Base-by-base conservation (phyloP, 148 eudicot species). In the Silene uniflora region DNA sequence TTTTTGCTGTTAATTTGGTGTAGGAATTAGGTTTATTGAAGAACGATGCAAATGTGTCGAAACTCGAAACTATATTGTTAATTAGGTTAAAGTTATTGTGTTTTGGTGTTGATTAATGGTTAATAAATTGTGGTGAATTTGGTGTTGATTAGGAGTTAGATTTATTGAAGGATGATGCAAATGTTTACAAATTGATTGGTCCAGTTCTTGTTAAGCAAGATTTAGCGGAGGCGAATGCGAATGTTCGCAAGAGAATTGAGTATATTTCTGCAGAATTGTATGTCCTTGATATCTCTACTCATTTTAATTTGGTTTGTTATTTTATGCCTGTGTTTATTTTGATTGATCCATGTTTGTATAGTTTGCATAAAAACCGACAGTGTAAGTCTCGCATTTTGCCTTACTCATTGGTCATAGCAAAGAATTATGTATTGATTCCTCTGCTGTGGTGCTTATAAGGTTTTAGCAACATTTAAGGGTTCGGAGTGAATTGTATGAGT, bases 181-280 rank as follows among this genome's bases (percentile, higher is more conserved):
- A 95, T 83, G 99, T 95, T 75, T 95, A 89, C 88, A 95, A 95
- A 75, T 85, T 95, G 86, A 95, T 95, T 67, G 99, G 99, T 46
- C 99, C 99, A 4, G 99, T 95, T 80, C 87, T 95, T 54, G 99
- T 95, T 47, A 95, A 92, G 87, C 99, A 95, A 86, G 99, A 95
- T 81, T 85, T 95, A 80, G 98, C 98, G 0, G 99, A 95, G 85
- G 99, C 99, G 5, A 92, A 91, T 71, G 99, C 99, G 2, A 95
- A 95, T 80, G 97, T 95, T 58, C 90, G 90, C 68, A 95, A 95
- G 89, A 81, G 97, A 60, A 95, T 95, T 29, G 99, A 92, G 16
- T 95, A 95, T 78, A 95, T 95, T 27, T 92, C 98, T 35, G 98
- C 97, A 71, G 99, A 95, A 86, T 80, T 95, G 99, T 95, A 91